A percentile compares a stretch with the other conserved stretches of the same genome.
Evolutionary conservation across 768 basidiomycete species (phyloP).

Genomic region (Termitomyces sp.): DNA sequence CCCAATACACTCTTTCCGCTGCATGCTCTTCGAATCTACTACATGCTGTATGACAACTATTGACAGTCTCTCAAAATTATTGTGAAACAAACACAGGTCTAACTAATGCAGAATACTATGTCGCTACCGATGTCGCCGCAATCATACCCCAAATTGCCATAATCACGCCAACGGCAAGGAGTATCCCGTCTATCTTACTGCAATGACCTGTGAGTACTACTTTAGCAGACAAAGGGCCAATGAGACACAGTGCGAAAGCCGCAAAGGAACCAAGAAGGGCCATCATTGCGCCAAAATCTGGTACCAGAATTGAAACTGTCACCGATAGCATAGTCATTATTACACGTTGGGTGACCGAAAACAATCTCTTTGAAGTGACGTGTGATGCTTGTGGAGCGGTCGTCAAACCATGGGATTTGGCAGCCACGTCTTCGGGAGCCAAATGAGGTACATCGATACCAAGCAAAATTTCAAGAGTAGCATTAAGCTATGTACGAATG

Average conservation of each 20-base stretch:
- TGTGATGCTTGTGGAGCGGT: slow-evolving; percentile 19
- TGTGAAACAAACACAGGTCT: background rate
- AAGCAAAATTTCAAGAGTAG: slow-evolving; percentile 75
- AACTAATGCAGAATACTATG: slow-evolving; percentile 6
- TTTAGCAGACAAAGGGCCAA: slow-evolving; percentile 73
- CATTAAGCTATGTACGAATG: slow-evolving; percentile 50
- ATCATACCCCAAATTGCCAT: slow-evolving; percentile 80
- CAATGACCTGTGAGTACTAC: slow-evolving; percentile 48
- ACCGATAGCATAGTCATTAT: slow-evolving; percentile 56
- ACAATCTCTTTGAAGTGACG: slow-evolving; percentile 29
- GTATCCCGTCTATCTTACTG: slow-evolving; percentile 41
- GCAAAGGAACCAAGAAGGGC: slow-evolving; percentile 90
- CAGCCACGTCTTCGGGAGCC: slow-evolving; percentile 33
- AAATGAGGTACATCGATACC: slow-evolving; percentile 47
- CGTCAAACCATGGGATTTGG: slow-evolving; percentile 27
- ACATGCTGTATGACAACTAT: no score
- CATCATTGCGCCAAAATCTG: slow-evolving; percentile 80
- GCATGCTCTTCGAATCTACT: background rate
- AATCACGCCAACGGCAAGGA: slow-evolving; percentile 44
- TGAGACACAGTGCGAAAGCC: slow-evolving; percentile 69
- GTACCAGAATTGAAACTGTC: slow-evolving; percentile 65
- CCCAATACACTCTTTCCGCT: background rate
- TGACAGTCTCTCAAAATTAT: no score
- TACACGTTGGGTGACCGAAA: slow-evolving; percentile 51
- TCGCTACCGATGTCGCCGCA: slow-evolving; percentile 53